Evolutionary conservation across 768 basidiomycete genomes (phyloP).

Genomic region (Phaeotremella skinneri): DNA sequence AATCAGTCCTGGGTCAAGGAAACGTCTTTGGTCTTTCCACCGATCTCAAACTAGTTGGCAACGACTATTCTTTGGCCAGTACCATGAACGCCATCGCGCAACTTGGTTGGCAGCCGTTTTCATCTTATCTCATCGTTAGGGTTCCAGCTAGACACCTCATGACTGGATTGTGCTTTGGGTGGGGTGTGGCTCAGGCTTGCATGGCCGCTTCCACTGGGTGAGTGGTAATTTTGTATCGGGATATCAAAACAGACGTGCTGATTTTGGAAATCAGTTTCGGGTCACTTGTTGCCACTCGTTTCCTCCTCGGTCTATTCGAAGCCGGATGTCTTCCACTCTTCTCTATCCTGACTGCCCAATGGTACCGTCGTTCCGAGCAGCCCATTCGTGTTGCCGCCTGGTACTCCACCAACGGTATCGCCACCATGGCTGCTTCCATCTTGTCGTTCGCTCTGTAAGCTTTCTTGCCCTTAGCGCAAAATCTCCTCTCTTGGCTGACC

Average conservation of each 20-base stretch:
- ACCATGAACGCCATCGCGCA: slow-evolving; percentile 45
- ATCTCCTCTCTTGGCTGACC: slow-evolving; percentile 42
- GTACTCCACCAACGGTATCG: slow-evolving; percentile 47
- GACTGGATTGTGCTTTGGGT: slow-evolving; percentile 44
- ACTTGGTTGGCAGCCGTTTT: slow-evolving; percentile 49
- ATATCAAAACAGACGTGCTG: slow-evolving; percentile 7
- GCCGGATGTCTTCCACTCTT: slow-evolving; percentile 51
- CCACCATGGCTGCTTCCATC: slow-evolving; percentile 42
- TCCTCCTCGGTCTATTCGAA: slow-evolving; percentile 52
- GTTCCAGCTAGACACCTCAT: slow-evolving; percentile 42
- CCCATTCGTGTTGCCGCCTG: slow-evolving; percentile 38
- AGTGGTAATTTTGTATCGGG: slow-evolving; percentile 10
- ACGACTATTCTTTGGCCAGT: slow-evolving; percentile 20
- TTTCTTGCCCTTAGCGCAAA: slow-evolving; percentile 51
- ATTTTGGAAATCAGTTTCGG: slow-evolving; percentile 22
- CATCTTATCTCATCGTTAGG: slow-evolving; percentile 45
- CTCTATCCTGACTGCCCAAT: slow-evolving; percentile 52
- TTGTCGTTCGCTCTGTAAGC: slow-evolving; percentile 49
- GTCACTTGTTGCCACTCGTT: slow-evolving; percentile 46
- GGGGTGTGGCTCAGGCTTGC: slow-evolving; percentile 37
- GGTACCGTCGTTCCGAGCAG: slow-evolving; percentile 45
- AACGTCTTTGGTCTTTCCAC: slow-evolving; percentile 44
- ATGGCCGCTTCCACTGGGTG: slow-evolving; percentile 29
- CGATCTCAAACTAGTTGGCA: slow-evolving; percentile 24
- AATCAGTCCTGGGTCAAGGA: slow-evolving; percentile 41